Percentiles rank a stretch among this genome's conserved stretches.
Conservation (phyloP, 306 rosid genomes). For the Oxytropis ochrocephala region DNA sequence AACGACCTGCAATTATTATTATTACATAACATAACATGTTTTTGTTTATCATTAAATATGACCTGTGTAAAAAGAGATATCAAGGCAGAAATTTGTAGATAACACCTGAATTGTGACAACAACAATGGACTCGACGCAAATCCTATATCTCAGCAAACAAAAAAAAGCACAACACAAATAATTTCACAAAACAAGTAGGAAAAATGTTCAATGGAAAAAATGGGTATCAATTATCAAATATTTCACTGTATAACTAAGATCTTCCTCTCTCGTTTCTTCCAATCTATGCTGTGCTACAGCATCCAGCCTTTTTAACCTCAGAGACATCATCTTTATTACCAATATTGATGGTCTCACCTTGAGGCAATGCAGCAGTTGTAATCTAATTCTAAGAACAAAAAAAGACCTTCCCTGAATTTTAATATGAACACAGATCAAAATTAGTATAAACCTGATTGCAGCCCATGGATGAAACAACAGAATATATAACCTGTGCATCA, state of each 20-base stretch:
- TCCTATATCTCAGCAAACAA: constrained; percentile 16
- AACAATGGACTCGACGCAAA: not conserved
- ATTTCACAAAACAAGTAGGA: constrained; percentile 7
- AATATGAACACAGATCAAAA: too few relatives aligned
- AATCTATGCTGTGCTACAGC: constrained; percentile 66
- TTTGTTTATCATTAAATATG: too few relatives aligned
- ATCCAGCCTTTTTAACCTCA: constrained; percentile 48
- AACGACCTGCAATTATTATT: too few relatives aligned
- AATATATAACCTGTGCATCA: too few relatives aligned
- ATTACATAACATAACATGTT: too few relatives aligned
- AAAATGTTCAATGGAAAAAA: not conserved
- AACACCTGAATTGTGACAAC: not conserved
- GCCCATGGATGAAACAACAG: too few relatives aligned
- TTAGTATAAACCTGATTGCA: too few relatives aligned
- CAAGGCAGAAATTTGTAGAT: not conserved
- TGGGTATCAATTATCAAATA: constrained; percentile 13
- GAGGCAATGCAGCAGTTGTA: constrained; percentile 48
- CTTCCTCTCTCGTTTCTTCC: not conserved
- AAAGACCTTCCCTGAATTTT: too few relatives aligned
- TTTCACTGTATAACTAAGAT: constrained; percentile 5
- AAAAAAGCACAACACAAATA: constrained; percentile 13
- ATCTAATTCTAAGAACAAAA: too few relatives aligned
- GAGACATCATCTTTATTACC: constrained; percentile 65
- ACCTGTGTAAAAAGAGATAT: not conserved
- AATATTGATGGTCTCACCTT: constrained; percentile 55